Evolutionary conservation across 148 eudicot genomes (phyloP).

Genomic region (Limonium bicolor): DNA sequence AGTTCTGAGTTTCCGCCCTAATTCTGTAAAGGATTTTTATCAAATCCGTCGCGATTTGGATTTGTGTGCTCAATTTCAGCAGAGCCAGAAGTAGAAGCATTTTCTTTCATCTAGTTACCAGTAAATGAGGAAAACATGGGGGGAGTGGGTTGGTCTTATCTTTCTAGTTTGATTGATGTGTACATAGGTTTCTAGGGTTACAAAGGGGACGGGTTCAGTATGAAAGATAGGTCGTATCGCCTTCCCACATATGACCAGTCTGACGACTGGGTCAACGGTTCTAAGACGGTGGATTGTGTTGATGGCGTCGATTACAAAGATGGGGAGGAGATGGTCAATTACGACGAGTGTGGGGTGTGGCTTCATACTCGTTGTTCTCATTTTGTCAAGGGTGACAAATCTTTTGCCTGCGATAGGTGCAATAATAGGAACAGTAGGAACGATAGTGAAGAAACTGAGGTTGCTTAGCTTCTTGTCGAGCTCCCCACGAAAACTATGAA

Average conservation of each 20-base stretch:
- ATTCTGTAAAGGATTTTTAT: too few relatives aligned
- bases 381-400: constrained; percentile 62
- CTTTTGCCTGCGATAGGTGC: constrained; percentile 81
- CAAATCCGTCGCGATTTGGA: too few relatives aligned
- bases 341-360: constrained; percentile 95
- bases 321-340: constrained; percentile 94
- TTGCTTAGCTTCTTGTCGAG: constrained; percentile 78
- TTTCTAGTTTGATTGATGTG: too few relatives aligned
- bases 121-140: too few relatives aligned
- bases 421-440: constrained; percentile 34
- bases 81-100: too few relatives aligned
- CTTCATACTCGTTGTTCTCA: constrained; percentile 86
- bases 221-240: constrained; percentile 76
- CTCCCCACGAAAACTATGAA: constrained; percentile 63
- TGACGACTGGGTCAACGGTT: constrained; percentile 86
- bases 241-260: constrained; percentile 41
- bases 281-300: constrained; percentile 92
- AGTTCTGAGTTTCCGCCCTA: too few relatives aligned
- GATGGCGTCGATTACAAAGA: constrained; percentile 92
- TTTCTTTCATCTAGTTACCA: too few relatives aligned
- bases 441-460: constrained; percentile 73
- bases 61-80: too few relatives aligned
- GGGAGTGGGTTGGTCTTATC: too few relatives aligned
- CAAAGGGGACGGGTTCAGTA: too few relatives aligned
- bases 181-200: too few relatives aligned